These are phyloP conservation scores for Candida krabiensis DNA, from an alignment of 805 yeast species.

Conservation along the genomic window DNA sequence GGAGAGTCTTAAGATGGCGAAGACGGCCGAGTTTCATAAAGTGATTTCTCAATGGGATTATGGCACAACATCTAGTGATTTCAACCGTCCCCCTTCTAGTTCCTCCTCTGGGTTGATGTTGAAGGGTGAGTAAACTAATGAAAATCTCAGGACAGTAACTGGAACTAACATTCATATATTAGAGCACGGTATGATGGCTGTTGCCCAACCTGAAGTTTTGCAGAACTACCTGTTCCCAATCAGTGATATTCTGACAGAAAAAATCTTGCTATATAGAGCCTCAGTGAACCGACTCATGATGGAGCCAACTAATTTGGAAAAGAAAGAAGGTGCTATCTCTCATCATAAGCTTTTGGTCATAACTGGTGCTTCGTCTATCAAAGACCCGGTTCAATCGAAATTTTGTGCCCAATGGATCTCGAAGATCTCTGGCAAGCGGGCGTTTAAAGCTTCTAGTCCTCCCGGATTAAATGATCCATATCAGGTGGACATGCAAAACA, in stretches of 20 bases:
- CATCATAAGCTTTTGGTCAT: constrained; percentile 32
- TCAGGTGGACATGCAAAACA: constrained; percentile 6
- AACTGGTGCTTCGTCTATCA: constrained; percentile 40
- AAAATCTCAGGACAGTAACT: not conserved
- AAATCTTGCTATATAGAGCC: constrained; percentile 34
- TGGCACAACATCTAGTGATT: constrained; percentile 21
- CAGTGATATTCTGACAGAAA: constrained; percentile 27
- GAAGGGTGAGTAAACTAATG: constrained; percentile 14
- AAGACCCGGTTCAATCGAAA: constrained; percentile 33
- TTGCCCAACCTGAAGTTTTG: constrained; percentile 45
- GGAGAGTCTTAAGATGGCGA: too few species aligned
- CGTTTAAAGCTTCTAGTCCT: constrained; percentile 6
- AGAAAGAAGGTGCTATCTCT: not conserved
- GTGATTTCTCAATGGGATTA: constrained; percentile 29
- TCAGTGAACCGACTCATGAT: constrained; percentile 24
- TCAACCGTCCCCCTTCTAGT: constrained; percentile 16
- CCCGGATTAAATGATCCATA: not conserved
- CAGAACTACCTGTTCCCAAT: constrained; percentile 41
- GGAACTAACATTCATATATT: constrained; percentile 3
- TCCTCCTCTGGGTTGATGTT: constrained; percentile 30
- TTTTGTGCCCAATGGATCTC: constrained; percentile 45
- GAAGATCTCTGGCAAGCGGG: constrained; percentile 23
- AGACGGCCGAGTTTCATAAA: constrained; percentile 11
- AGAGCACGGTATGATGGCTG: constrained; percentile 37
- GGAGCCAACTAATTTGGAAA: constrained; percentile 1